phyloP scores from a whole-genome alignment of 2,329 filamentous ascomycete species.

The Pleomassaria siparia region DNA sequence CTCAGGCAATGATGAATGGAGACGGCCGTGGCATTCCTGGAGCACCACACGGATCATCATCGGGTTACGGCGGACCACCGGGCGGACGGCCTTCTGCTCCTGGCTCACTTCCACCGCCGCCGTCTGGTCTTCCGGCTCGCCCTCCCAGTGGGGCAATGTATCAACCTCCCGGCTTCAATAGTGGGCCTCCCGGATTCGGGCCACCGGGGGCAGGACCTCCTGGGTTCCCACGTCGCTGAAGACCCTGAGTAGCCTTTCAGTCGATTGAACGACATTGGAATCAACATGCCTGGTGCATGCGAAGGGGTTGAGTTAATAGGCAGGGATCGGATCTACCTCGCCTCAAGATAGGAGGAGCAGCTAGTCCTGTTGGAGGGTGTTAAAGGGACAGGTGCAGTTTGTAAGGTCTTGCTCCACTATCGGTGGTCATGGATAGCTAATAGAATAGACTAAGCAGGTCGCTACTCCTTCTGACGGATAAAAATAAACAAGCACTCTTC shows the following conservation, averaged over 20 bases:
- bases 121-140: conserved; percentile 63
- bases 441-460: background rate
- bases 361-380: background rate
- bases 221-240: conserved; percentile 3
- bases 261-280: background rate
- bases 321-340: background rate
- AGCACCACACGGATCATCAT: conserved; percentile 45
- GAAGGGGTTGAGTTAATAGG: background rate
- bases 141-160: conserved; percentile 66
- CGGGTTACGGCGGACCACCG: conserved; percentile 33
- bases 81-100: conserved; percentile 29
- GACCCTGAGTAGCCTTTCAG: background rate
- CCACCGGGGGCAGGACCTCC: conserved; percentile 2
- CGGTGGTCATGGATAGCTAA: background rate
- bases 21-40: conserved; percentile 36
- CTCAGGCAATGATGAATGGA: conserved; percentile 48
- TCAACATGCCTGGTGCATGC: background rate
- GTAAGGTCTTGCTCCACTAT: background rate
- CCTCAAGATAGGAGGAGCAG: background rate
- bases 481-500: background rate
- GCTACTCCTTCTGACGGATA: background rate
- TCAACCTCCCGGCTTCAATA: conserved; percentile 28
- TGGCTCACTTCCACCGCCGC: conserved; percentile 59
- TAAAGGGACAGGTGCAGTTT: background rate
- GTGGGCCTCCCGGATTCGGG: conserved; percentile 11